phyloP scores from a whole-genome alignment of 495 filamentous ascomycete genomes.

The Podospora pseudoanserina region DNA sequence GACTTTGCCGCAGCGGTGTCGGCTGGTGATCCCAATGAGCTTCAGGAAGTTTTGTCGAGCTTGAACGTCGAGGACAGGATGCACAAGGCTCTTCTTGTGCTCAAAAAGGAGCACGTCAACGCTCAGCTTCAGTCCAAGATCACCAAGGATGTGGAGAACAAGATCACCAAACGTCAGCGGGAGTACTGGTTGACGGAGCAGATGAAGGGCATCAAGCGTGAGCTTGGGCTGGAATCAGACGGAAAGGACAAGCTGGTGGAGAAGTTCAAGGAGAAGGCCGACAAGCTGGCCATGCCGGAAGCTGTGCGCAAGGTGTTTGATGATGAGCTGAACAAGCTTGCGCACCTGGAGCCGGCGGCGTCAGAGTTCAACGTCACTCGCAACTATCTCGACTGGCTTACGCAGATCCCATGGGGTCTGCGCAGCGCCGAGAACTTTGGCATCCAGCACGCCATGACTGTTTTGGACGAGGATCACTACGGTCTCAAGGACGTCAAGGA shows the following conservation, averaged over 20 bases:
- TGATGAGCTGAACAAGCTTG: constrained; percentile 94
- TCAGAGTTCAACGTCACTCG: constrained; percentile 99
- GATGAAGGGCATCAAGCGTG: constrained; percentile 97
- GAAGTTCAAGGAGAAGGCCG: constrained; percentile 92
- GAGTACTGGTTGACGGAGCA: constrained; percentile 99
- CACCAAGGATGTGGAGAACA: constrained; percentile 93
- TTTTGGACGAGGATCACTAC: constrained; percentile 96
- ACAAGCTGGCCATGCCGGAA: constrained; percentile 94
- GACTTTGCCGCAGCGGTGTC: constrained; percentile 97
- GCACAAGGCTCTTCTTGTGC: constrained; percentile 80
- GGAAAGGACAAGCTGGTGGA: constrained; percentile 98
- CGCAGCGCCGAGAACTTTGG: constrained; percentile 95
- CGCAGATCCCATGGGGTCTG: constrained; percentile 96
- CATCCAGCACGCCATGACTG: constrained; percentile 81
- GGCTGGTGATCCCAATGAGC: constrained; percentile 80
- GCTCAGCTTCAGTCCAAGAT: constrained; percentile 97
- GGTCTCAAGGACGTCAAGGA: constrained; percentile 98
- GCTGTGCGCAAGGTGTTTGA: constrained; percentile 96
- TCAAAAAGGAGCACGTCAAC: constrained; percentile 98
- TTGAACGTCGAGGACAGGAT: constrained; percentile 87
- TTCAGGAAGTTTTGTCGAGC: constrained; percentile 88
- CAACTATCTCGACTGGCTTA: constrained; percentile 98
- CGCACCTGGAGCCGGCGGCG: constrained; percentile 88
- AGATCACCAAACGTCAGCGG: constrained; percentile 95
- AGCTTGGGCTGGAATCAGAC: constrained; percentile 93